Evolutionary conservation across 83 land plant species (phyloP), one percentile per base, ranked within the genome.

Genomic region (Picea abies): DNA sequence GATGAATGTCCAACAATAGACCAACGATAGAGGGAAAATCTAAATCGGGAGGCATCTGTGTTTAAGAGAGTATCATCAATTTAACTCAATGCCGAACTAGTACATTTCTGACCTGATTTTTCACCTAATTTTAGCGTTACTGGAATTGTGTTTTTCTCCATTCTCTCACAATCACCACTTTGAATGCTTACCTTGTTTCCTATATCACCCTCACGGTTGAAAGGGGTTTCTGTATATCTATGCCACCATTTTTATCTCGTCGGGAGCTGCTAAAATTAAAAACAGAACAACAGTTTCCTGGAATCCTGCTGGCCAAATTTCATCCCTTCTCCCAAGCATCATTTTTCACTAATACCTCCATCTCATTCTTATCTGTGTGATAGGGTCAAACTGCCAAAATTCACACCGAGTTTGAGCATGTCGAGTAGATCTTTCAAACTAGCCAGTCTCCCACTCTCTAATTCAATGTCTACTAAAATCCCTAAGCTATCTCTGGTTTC

Each of bases 241-340:
- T 11, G 47, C 25, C 52, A 72, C 63, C 2, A 11, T 14, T 63
- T 72, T 15, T 61, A 82, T 17, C 82, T 44, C 47, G 78, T 81
- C 70, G 78, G 62, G 16, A 78, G 79, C 32, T 79, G 64, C 81
- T 84, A 58, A 78, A 79, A 44, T 80, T 88, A 62, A 79, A 81
- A 47, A 19, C n/a, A 6, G 41, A 8, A 44, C 76, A 2, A 8
- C 44, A 72, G 6, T 72, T 72, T 44, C 76, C 76, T n/a, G 58
- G 20, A 72, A 8, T 20, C 14, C 76, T 39, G 25, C 56, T 49
- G 56, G 11, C 76, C 41, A 39, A 72, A 72, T 72, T 23, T 49
- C 76, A 72, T 72, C 58, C 52, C 56, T 72, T n/a, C 76, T 49
- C 23, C 22, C 10, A 20, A 72, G 76, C 76, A 72, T 72, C 56